Conservation (phyloP, 768 basidiomycete species). For the Termitomyces heimii region DNA sequence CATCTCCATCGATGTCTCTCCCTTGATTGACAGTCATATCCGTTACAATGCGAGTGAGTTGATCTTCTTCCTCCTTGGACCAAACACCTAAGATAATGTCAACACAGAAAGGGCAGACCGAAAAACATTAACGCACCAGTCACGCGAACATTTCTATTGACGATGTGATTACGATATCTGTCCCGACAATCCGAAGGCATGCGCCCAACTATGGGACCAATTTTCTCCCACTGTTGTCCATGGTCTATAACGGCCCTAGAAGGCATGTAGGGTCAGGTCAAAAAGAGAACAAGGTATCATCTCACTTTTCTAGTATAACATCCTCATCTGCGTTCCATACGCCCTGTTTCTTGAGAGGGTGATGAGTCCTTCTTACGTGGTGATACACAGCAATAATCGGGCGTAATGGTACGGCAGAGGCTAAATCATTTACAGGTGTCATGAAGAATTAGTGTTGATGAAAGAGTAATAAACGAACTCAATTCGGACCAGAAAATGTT, state of each 20-base stretch:
- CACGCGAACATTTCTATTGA: constrained; percentile 56
- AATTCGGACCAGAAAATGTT: constrained; percentile 77
- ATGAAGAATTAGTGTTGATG: not conserved
- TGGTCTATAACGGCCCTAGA: constrained; percentile 60
- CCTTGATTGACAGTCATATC: constrained; percentile 70
- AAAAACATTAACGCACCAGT: constrained; percentile 34
- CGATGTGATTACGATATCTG: constrained; percentile 79
- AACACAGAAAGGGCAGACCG: not conserved
- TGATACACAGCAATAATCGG: constrained; percentile 85
- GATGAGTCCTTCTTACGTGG: constrained; percentile 62
- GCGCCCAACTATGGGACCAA: constrained; percentile 64
- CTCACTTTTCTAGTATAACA: constrained; percentile 53
- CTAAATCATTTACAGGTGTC: constrained; percentile 28
- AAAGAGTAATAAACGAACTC: constrained; percentile 38
- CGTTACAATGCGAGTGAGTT: constrained; percentile 67
- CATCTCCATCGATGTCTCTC: constrained; percentile 69
- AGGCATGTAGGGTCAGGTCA: not conserved
- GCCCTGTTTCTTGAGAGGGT: constrained; percentile 67
- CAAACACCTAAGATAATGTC: constrained; percentile 45
- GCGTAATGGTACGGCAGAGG: constrained; percentile 63
- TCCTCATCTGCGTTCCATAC: constrained; percentile 69
- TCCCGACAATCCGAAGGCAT: constrained; percentile 81
- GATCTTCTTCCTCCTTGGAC: constrained; percentile 76
- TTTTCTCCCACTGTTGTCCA: constrained; percentile 80
- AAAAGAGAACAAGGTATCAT: constrained; percentile 2